These are phyloP conservation scores for Xylaria sp. DNA, from an alignment of 2,329 filamentous ascomycete species.

Conservation along the genomic window DNA sequence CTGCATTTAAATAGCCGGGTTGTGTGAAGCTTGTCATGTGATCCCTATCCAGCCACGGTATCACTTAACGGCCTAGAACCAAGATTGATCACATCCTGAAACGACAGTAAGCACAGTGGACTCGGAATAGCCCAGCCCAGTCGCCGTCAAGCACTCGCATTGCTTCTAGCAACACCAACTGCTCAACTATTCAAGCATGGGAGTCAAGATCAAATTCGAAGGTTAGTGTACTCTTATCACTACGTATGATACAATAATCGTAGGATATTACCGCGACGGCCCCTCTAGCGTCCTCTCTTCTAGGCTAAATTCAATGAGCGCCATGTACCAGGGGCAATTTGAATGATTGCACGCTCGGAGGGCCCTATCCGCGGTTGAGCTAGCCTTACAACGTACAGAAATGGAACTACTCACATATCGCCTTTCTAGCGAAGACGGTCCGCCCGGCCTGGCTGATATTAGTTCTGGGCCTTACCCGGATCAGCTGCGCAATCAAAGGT, in stretches of 20 bases:
- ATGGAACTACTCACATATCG: constrained; percentile 1
- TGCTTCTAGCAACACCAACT: not conserved
- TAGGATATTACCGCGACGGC: not conserved
- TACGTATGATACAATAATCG: not conserved
- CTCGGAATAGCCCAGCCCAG: not conserved
- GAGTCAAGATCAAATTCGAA: not conserved
- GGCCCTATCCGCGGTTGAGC: constrained; percentile 28
- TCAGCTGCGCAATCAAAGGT: constrained; percentile 25
- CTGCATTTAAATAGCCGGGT: constrained; percentile 1
- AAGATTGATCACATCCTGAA: not conserved
- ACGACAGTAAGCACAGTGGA: not conserved
- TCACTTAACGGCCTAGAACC: not conserved
- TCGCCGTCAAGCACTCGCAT: not conserved
- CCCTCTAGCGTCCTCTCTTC: constrained; percentile 5
- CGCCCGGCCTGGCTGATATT: constrained; percentile 34
- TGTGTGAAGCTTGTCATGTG: not conserved
- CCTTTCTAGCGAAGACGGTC: constrained; percentile 26
- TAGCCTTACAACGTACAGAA: constrained; percentile 18
- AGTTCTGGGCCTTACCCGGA: constrained; percentile 30
- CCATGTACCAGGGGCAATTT: constrained; percentile 16
- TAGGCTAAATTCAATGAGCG: constrained; percentile 35
- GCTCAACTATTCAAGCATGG: not conserved
- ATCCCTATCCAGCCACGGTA: not conserved
- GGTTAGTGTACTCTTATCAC: not conserved
- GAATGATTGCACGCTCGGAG: constrained; percentile 25